Evolutionary conservation across 1,284 basidiomycete species (phyloP), one percentile per base, ranked within the genome.

Genomic region (Sporisorium sorghi): DNA sequence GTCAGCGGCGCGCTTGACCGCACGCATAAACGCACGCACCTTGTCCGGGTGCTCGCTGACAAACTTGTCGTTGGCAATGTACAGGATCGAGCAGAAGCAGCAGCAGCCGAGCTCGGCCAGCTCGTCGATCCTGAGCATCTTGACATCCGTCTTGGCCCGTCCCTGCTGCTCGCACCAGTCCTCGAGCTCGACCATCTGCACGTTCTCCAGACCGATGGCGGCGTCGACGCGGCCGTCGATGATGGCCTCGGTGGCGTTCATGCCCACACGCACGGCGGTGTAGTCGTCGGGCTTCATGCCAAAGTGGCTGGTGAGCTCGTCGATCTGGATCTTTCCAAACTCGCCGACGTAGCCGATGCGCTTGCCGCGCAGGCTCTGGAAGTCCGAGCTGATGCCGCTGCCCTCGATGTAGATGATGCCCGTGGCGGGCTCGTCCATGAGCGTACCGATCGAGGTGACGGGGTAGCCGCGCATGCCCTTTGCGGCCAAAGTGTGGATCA

Each of bases 281-380:
- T 86, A 86, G 65, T 86, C 85, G 15, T 72, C 66, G 21, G 82
- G 83, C 26, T 68, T 74, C 70, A 85, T 80, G 50, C 70, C 73
- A 56, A 73, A 76, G 66, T 79, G 73, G 40, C 55, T 56, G 12
- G 77, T 78, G 32, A 80, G 73, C 51, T 65, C 68, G 40, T 65
- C 69, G 59, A 86, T 70, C 76, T 88, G 82, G 83, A 87, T 82
- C 83, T 86, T 81, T 71, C 80, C 83, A 69, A 85, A 84, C 59
- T 87, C 70, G 74, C 86, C 78, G 74, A 87, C 80, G 82, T 87
- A 83, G 70, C 85, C 67, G 83, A 84, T 87, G 74, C 78, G 85
- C 71, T 85, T 85, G 49, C 85, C 85, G 9, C 78, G 76, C 26
- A 86, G 80, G 21, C 79, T 81, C 49, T 63, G 73, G 56, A 86